phyloP scores from a whole-genome alignment of 805 yeast genomes.

The Schwanniomyces vanrijiae region DNA sequence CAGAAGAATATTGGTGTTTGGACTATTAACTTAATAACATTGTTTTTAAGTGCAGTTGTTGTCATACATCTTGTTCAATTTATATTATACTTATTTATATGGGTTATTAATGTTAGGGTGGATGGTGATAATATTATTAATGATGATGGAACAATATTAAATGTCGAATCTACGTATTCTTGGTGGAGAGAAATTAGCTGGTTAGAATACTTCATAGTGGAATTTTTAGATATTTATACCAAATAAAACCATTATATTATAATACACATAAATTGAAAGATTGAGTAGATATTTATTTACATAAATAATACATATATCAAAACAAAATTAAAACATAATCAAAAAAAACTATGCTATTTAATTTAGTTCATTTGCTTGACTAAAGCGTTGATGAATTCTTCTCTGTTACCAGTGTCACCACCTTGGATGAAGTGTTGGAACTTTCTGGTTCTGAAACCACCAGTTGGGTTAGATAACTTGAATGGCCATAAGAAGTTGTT shows the following conservation, averaged over 20 bases:
- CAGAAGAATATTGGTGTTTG: conserved; percentile 17
- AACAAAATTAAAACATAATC: background rate
- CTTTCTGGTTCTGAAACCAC: conserved; percentile 98
- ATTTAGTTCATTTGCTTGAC: conserved; percentile 89
- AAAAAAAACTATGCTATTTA: conserved; percentile 5
- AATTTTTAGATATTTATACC: conserved; percentile 12
- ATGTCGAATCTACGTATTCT: conserved; percentile 10
- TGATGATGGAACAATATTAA: background rate
- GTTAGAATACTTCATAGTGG: conserved; percentile 24
- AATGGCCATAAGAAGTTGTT: conserved; percentile 99
- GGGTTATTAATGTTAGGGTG: conserved; percentile 1
- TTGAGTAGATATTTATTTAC: conserved; percentile 3
- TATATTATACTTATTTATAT: conserved; percentile 12
- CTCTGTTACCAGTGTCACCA: conserved; percentile 99
- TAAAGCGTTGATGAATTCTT: conserved; percentile 90
- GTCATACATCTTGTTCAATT: conserved; percentile 17
- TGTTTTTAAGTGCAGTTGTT: conserved; percentile 21
- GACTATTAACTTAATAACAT: conserved; percentile 18
- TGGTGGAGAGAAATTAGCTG: conserved; percentile 35
- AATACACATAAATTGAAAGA: conserved; percentile 2
- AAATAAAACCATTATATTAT: background rate
- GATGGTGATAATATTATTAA: background rate
- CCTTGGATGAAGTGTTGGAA: conserved; percentile 97
- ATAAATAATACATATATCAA: conserved; percentile 6
- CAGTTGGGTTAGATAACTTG: conserved; percentile 94